Evolutionary conservation across 169 alveolate genomes (phyloP).

Genomic region (Babesia bigemina): DNA sequence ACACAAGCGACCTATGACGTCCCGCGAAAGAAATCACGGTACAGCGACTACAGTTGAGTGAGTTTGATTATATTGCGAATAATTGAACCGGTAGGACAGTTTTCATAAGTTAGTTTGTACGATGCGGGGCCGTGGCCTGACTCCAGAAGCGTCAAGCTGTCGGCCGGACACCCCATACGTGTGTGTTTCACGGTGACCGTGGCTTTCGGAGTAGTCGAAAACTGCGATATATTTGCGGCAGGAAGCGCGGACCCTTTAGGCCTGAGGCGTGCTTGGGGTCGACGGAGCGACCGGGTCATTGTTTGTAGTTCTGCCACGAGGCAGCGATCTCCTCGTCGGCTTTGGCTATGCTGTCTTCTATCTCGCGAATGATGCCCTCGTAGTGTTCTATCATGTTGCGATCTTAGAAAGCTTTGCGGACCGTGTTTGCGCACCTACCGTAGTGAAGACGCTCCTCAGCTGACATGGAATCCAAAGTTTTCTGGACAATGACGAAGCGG

Average conservation of each 20-base stretch:
- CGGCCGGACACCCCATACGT: neutral
- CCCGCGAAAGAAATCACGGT: too few relatives aligned
- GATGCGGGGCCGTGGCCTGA: neutral
- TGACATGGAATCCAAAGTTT: conserved; percentile 66
- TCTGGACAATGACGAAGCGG: conserved; percentile 51
- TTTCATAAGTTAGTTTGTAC: neutral
- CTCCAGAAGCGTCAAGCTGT: neutral
- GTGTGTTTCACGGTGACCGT: neutral
- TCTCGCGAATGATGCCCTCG: conserved; percentile 55
- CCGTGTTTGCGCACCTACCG: conserved; percentile 18
- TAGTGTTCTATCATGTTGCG: conserved; percentile 66
- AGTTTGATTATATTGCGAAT: neutral
- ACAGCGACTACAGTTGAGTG: too few relatives aligned
- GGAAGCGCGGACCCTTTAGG: neutral
- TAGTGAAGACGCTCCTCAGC: conserved; percentile 60
- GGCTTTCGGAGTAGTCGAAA: too few relatives aligned
- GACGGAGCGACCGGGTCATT: neutral
- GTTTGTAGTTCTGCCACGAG: conserved; percentile 47
- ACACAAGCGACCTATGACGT: neutral
- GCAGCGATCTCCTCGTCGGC: conserved; percentile 52
- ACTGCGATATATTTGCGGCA: neutral
- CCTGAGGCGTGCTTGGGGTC: neutral
- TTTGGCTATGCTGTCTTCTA: conserved; percentile 54
- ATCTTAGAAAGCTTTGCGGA: conserved; percentile 11
- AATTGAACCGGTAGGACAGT: neutral